Evolutionary conservation across 2,329 filamentous ascomycete genomes (phyloP).

Genomic region (Penicillium sp.): DNA sequence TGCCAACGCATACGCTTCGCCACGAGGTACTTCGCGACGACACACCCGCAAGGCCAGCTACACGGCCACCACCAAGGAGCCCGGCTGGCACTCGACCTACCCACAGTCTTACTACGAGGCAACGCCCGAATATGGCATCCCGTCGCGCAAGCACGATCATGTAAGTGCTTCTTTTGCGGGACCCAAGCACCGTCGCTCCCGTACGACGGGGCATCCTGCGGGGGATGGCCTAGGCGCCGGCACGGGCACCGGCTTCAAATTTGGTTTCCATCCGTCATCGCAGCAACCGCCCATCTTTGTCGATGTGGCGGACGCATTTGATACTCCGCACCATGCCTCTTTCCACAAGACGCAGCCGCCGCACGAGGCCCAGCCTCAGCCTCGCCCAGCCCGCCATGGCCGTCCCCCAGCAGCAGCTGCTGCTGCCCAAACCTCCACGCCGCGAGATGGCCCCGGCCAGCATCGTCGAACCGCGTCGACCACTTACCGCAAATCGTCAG

Average conservation of each 20-base stretch:
- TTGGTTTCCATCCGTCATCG: conserved; percentile 37
- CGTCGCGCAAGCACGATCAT: conserved; percentile 65
- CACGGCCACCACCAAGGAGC: conserved; percentile 52
- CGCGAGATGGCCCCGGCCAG: conserved; percentile 32
- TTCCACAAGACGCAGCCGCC: conserved; percentile 40
- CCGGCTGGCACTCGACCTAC: conserved; percentile 53
- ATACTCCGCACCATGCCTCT: conserved; percentile 53
- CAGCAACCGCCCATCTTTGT: conserved; percentile 61
- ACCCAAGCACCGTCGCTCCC: conserved; percentile 52
- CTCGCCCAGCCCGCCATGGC: conserved; percentile 40
- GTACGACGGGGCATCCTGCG: conserved; percentile 51
- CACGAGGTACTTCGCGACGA: conserved; percentile 51
- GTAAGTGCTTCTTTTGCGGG: conserved; percentile 66
- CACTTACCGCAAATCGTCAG: conserved; percentile 50
- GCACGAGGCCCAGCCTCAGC: conserved; percentile 18
- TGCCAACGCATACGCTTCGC: conserved; percentile 56
- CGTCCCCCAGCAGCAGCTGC: conserved; percentile 30
- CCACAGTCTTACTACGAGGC: conserved; percentile 55
- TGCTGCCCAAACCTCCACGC: conserved; percentile 16
- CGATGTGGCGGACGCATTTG: conserved; percentile 62
- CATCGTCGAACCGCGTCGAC: conserved; percentile 37
- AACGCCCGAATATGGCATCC: conserved; percentile 57
- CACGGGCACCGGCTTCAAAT: conserved; percentile 37
- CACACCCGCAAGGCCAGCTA: conserved; percentile 66
- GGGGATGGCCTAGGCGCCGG: conserved; percentile 38